Evolutionary conservation across 2,329 filamentous ascomycete genomes (phyloP).

Genomic region (Aspergillus novoparasiticus): DNA sequence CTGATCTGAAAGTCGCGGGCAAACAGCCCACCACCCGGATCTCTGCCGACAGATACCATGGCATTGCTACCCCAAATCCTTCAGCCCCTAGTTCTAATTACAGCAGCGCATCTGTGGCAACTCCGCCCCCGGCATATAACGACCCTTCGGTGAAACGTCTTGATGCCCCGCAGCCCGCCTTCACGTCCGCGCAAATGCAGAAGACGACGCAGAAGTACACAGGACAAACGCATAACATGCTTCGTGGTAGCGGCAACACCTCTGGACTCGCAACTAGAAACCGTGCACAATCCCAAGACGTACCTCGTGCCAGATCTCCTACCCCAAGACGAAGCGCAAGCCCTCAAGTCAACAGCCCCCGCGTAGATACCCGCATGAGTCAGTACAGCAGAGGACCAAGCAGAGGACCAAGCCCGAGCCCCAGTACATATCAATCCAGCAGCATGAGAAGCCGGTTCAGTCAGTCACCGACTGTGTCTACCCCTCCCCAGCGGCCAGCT

Average conservation of each 20-base stretch:
- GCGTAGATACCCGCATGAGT: conserved; percentile 39
- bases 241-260: conserved; percentile 49
- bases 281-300: conserved; percentile 48
- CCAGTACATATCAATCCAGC: conserved; percentile 49
- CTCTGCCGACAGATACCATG: conserved; percentile 93
- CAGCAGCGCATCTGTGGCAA: conserved; percentile 44
- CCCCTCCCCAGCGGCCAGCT: conserved; percentile 35
- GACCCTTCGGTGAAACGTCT: conserved; percentile 72
- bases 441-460: conserved; percentile 44
- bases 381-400: conserved; percentile 48
- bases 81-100: conserved; percentile 43
- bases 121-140: conserved; percentile 86
- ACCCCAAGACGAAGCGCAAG: conserved; percentile 59
- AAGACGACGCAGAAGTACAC: conserved; percentile 89
- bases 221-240: conserved; percentile 79
- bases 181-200: conserved; percentile 93
- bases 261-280: conserved; percentile 63
- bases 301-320: conserved; percentile 63
- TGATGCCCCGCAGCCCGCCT: conserved; percentile 86
- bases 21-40: conserved; percentile 83
- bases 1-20: conserved; percentile 83
- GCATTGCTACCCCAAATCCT: conserved; percentile 79
- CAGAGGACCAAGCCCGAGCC: conserved; percentile 46
- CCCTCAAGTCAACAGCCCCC: conserved; percentile 33
- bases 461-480: conserved; percentile 37